Base-by-base conservation (phyloP, 1,284 basidiomycete species). In the Leccinum solheimii region DNA sequence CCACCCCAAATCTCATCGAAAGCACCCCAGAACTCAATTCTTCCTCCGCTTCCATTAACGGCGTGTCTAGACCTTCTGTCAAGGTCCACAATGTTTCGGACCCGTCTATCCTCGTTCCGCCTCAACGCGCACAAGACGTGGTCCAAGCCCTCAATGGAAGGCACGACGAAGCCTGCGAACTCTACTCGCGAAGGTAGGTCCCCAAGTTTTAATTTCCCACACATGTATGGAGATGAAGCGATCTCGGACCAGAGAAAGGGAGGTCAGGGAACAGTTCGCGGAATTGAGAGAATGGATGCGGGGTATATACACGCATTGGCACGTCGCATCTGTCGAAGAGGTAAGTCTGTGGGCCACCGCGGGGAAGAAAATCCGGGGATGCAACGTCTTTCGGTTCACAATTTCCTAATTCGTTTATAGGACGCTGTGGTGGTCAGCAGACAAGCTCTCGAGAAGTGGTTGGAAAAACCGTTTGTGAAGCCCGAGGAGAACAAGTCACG, bases 271-370 rank as follows among this genome's bases (percentile, higher is more conserved):
- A 13, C 73, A 67, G 3, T 91, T 92, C 66, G 67, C 79, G 21
- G 74, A 79, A 60, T 70, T 82, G 56, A 80, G 87, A 51, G 69
- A 74, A 16, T 80, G 77, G 59, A 84, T 92, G 61, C 80, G 79
- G 72, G 77, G 81, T 38, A 83, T 93, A 9, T 92, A 87, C 73
- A 79, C 67, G 2, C 77, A 74, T 36, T 94, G 92, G 92, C 78
- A 81, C 63, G 67, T 86, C 3, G 68, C 74, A 19, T 78, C 80
- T 38, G 67, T 72, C 23, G 74, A 81, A 23, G 80, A 86, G 75
- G 87, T 86, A 67, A 51, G 49, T 51, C 45, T 48, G 45, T 38
- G 69, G 63, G 62, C 48, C 66, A 34, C 5, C 48, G 58, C 53
- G 21, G 26, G 30, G 60, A 64, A 61, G 58, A 40, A 23, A 32